Base-by-base conservation (phyloP, 2,329 filamentous ascomycete genomes). In the Botrytis aclada region DNA sequence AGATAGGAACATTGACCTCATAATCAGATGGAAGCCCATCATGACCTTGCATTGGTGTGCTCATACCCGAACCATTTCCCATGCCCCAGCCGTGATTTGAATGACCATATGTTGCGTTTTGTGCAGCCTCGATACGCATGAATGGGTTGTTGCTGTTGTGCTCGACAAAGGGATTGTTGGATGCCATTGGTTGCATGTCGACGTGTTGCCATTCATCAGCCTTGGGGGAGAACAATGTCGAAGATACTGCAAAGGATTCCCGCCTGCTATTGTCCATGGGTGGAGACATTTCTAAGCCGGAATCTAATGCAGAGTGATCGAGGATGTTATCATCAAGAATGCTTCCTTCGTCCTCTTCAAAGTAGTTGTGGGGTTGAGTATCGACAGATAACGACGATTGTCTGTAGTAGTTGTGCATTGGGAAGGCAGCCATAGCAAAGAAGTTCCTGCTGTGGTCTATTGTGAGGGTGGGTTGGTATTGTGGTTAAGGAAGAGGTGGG, bases 11-110 rank as follows among this genome's bases (percentile, higher is more conserved):
- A 70, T 76, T 78, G 78, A 84, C 78, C 75, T 90, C 88, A 78
- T 87, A 90, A 34, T 88, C 87, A 63, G 85, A 80, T 56, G 87
- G 83, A 47, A 89, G 82, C 66, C 89, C 87, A 78, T 93, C 91
- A 79, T 93, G 92, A 70, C 89, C 85, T 74, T 89, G 90, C 74
- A 94, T 89, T 25, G 92, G 92, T 10, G 93, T 95, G 81, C 89
- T 91, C 75, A 93, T 88, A 70, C 89, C 92, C 39, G 92, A 92
- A 78, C 85, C 85, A 69, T 86, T 87, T 72, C 75, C 76, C 77
- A 81, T 78, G 9, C 73, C 69, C 79, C 79, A 81, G 47, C 74
- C 76, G 51, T 80, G 76, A 69, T 67, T 75, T 58, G 78, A 79
- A 37, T 80, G 79, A 12, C 77, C 77, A 63, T 79, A 81, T 18